Base-by-base conservation (phyloP, 2,329 filamentous ascomycete species). In the Fusarium nurragi region DNA sequence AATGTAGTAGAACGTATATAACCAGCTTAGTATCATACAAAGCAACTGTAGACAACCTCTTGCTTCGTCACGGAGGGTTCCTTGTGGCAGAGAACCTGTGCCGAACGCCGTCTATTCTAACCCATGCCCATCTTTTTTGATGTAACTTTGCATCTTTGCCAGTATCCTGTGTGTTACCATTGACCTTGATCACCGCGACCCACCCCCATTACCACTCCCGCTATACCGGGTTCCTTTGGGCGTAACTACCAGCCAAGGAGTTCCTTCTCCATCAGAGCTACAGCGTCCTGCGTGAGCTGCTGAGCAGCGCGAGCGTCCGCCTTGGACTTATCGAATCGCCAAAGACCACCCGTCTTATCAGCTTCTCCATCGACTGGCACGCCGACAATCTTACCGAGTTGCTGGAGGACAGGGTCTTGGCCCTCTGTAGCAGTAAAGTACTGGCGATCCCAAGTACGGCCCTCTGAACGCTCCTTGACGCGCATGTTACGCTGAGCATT, bases 401-500 rank as follows among this genome's bases (percentile, higher is more conserved):
- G 63, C 47, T 77, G 71, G 14, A 88, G 80, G 1, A 81, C 75
- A 9, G 75, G 62, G 57, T 88, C 85, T 0, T 73, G 60, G 18
- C 77, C 79, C 60, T 82, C 74, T 72, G 85, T 71, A 12, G 72
- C 74, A 56, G 82, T 86, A 79, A 98, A 99, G 81, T 95, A 98
- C 52, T 90, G 85, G 41, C 93, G 85, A 73, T 93, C 86, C 94
- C 95, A 99, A 37, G 86, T 82, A 39, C 85, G 84, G 19, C 88
- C 88, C 69, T 93, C 91, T n/a, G 85, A 83, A 71, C 87, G 87
- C 76, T 97, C 94, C 72, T 87, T 83, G 75, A 86, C 86, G 65
- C 94, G 88, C 79, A 81, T 73, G 88, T 83, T 77, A 86, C 92
- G 88, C 82, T 98, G 94, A 32, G 89, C 88, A 69, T 93, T 92